Conservation (phyloP, 1,284 basidiomycete species). For the Naganishia albida region DNA sequence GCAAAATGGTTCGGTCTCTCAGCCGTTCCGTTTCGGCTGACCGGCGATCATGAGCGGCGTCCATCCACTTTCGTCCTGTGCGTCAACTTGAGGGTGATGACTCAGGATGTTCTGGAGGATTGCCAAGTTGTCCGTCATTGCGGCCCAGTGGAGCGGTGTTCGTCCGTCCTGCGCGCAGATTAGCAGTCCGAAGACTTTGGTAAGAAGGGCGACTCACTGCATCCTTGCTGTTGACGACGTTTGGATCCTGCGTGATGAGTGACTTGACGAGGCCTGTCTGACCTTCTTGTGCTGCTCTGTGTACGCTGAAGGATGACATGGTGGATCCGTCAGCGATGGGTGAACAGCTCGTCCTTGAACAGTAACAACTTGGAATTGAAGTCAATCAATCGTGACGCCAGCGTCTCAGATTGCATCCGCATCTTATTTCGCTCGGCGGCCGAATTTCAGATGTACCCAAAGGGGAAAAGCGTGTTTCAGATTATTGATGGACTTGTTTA, state of each 20-base stretch:
- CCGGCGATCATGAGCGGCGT: slow-evolving; percentile 85
- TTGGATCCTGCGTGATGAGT: slow-evolving; percentile 68
- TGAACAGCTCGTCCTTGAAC: too few relatives aligned
- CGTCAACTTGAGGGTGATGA: slow-evolving; percentile 68
- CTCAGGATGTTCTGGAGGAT: slow-evolving; percentile 73
- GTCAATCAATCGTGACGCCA: slow-evolving; percentile 1
- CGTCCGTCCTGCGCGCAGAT: slow-evolving; percentile 69
- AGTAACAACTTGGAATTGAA: too few relatives aligned
- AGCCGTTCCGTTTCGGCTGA: slow-evolving; percentile 46
- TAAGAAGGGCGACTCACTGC: slow-evolving; percentile 58
- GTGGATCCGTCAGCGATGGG: neutral
- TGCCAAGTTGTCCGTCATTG: slow-evolving; percentile 68
- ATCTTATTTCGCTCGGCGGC: neutral
- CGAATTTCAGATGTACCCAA: neutral
- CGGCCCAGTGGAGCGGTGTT: slow-evolving; percentile 86
- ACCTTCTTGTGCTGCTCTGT: slow-evolving; percentile 56
- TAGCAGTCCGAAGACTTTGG: neutral
- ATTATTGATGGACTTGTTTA: slow-evolving; percentile 9
- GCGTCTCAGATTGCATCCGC: slow-evolving; percentile 5
- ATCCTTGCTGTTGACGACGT: slow-evolving; percentile 68
- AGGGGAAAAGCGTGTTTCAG: slow-evolving; percentile 16
- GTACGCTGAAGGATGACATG: slow-evolving; percentile 43
- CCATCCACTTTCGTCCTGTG: slow-evolving; percentile 74
- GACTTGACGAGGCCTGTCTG: slow-evolving; percentile 73
- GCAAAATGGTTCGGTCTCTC: neutral